A percentile compares a stretch with the other conserved stretches of the same genome.
These are phyloP conservation scores for Rhynchosporium secalis DNA, from an alignment of 2,329 filamentous ascomycete species.

Conservation along the genomic window DNA sequence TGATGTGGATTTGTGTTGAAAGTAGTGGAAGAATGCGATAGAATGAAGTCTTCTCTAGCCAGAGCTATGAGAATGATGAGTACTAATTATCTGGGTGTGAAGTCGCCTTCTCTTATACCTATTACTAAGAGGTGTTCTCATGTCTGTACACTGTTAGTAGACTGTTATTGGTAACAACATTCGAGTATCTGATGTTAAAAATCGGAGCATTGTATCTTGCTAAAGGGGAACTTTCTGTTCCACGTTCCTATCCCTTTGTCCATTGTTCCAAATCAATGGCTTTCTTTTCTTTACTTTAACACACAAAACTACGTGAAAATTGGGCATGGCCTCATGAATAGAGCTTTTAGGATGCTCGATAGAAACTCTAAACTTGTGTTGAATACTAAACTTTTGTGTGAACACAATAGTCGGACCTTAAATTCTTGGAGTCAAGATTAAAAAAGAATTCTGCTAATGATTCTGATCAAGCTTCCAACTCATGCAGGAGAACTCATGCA, in stretches of 20 bases:
- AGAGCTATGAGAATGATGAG: neutral
- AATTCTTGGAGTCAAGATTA: no score
- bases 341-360: no score
- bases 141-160: neutral
- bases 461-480: no score
- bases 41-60: neutral
- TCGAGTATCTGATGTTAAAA: neutral
- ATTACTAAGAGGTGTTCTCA: neutral
- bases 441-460: no score
- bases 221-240: neutral
- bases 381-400: no score
- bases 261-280: neutral
- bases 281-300: neutral
- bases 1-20: neutral
- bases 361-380: no score
- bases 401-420: no score
- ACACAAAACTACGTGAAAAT: neutral
- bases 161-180: neutral
- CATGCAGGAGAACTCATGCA: no score
- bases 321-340: neutral
- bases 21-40: neutral
- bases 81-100: neutral
- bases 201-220: neutral
- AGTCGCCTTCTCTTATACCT: neutral
- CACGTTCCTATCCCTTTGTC: neutral